Percentiles rank a stretch among this genome's conserved stretches.
Evolutionary conservation across 2,329 filamentous ascomycete genomes (phyloP).

Genomic region (Conoideocrella luteorostrata): DNA sequence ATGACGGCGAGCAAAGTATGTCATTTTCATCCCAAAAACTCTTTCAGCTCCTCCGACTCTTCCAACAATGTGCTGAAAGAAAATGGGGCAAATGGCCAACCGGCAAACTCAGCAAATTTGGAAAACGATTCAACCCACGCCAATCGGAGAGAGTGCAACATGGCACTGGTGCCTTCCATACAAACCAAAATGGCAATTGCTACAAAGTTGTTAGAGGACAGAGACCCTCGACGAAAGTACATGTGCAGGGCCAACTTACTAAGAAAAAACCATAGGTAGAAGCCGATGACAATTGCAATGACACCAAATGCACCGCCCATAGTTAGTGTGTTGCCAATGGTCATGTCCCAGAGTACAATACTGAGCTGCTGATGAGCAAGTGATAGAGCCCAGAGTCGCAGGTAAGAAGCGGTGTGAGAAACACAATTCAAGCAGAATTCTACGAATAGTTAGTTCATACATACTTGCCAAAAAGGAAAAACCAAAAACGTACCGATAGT

Average conservation of each 20-base stretch:
- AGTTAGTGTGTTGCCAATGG: conserved; percentile 68
- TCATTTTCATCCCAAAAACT: conserved; percentile 41
- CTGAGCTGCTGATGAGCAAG: conserved; percentile 97
- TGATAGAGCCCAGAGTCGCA: conserved; percentile 95
- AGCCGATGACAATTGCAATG: conserved; percentile 73
- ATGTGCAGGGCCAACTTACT: conserved; percentile 29
- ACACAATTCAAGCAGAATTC: conserved; percentile 99
- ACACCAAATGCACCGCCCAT: conserved; percentile 63
- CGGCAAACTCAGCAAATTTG: conserved; percentile 91
- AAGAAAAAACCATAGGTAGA: conserved; percentile 89
- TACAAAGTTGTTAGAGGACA: conserved; percentile 23
- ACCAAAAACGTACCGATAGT: conserved; percentile 69
- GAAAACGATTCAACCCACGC: conserved; percentile 98
- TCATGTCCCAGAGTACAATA: conserved; percentile 95
- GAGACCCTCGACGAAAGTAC: neutral
- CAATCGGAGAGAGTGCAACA: conserved; percentile 85
- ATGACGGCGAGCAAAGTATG: conserved; percentile 10
- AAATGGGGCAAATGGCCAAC: conserved; percentile 81
- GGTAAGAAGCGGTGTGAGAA: conserved; percentile 96
- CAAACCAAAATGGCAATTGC: conserved; percentile 65
- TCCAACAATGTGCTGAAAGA: conserved; percentile 80
- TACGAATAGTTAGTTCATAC: conserved; percentile 31
- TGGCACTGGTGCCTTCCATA: conserved; percentile 94
- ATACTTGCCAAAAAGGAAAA: neutral
- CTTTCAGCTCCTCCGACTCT: conserved; percentile 63